Evolutionary conservation across 2,329 filamentous ascomycete genomes (phyloP).

Genomic region (Beauveria australis): DNA sequence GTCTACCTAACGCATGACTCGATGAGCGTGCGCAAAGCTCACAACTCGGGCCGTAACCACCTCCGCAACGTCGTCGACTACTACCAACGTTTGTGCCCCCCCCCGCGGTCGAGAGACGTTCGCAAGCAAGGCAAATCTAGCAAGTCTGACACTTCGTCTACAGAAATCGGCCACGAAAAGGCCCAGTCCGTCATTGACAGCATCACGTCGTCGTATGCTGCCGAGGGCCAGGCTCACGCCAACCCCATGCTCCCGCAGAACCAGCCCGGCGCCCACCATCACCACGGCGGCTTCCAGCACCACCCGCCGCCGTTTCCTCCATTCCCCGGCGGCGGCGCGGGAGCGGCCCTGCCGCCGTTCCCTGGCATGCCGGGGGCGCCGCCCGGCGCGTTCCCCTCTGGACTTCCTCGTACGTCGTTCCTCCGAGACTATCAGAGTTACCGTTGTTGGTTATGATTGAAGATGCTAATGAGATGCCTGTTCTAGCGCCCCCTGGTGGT

Average conservation of each 20-base stretch:
- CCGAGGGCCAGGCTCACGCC: constrained; percentile 77
- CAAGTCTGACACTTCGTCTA: too few species aligned
- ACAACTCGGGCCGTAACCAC: constrained; percentile 95
- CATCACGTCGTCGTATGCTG: constrained; percentile 91
- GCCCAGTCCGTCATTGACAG: constrained; percentile 97
- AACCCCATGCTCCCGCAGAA: constrained; percentile 76
- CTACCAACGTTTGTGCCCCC: constrained; percentile 67
- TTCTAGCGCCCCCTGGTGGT: constrained; percentile 41
- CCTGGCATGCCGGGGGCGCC: constrained; percentile 39
- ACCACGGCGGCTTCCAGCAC: constrained; percentile 22
- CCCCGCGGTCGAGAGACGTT: not conserved
- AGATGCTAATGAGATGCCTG: not conserved
- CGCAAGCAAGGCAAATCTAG: not conserved
- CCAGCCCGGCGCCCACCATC: constrained; percentile 40
- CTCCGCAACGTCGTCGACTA: constrained; percentile 96
- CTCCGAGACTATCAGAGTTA: not conserved
- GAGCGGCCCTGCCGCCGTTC: constrained; percentile 50
- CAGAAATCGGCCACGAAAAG: constrained; percentile 97
- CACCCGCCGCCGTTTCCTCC: constrained; percentile 47
- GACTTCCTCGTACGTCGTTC: constrained; percentile 43
- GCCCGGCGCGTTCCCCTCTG: constrained; percentile 32
- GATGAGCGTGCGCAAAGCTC: constrained; percentile 98
- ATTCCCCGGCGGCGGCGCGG: constrained; percentile 41
- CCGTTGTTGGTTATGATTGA: too few species aligned
- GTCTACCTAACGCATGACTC: constrained; percentile 99